These are phyloP conservation scores for Coemansia javaensis DNA, from an alignment of 192 early-diverging fungal genomes.

Conservation along the genomic window DNA sequence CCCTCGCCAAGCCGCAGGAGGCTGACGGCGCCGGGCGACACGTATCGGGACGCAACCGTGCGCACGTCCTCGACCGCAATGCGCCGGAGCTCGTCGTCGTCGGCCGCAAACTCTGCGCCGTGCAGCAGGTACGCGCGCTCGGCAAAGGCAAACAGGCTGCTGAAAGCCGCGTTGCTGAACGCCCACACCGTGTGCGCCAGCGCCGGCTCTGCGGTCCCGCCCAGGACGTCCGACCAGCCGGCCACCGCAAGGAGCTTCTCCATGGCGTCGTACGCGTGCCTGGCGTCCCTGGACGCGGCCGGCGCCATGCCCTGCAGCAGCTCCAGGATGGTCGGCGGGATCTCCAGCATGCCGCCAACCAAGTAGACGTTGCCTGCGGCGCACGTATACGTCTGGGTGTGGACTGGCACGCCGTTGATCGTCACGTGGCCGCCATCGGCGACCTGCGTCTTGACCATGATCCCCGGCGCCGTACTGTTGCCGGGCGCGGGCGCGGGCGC, in stretches of 20 bases:
- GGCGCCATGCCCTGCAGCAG: slow-evolving; percentile 10
- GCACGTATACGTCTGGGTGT: slow-evolving; percentile 28
- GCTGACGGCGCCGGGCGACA: slow-evolving; percentile 26
- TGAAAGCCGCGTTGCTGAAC: slow-evolving; percentile 36
- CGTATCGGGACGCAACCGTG: slow-evolving; percentile 14
- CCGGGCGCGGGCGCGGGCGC: no score
- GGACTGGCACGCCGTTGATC: slow-evolving; percentile 32
- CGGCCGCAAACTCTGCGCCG: slow-evolving; percentile 32
- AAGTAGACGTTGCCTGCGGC: slow-evolving; percentile 31
- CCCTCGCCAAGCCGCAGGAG: slow-evolving; percentile 37
- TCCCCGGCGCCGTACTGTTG: slow-evolving; percentile 3
- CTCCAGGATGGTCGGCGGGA: slow-evolving; percentile 36
- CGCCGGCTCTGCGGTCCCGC: neutral
- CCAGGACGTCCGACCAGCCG: slow-evolving; percentile 31
- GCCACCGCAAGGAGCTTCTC: slow-evolving; percentile 29
- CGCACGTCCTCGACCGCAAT: slow-evolving; percentile 25
- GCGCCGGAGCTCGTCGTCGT: slow-evolving; percentile 17
- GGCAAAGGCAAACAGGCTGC: slow-evolving; percentile 17
- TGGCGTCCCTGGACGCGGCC: neutral
- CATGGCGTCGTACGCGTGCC: slow-evolving; percentile 15
- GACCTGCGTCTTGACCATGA: slow-evolving; percentile 40
- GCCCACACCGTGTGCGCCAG: slow-evolving; percentile 43
- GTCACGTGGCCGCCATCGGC: slow-evolving; percentile 6
- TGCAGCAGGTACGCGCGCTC: slow-evolving; percentile 41
- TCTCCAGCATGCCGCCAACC: slow-evolving; percentile 32